These are phyloP conservation scores for Camelina laxa DNA, from an alignment of 345 rosid genomes.

Conservation along the genomic window DNA sequence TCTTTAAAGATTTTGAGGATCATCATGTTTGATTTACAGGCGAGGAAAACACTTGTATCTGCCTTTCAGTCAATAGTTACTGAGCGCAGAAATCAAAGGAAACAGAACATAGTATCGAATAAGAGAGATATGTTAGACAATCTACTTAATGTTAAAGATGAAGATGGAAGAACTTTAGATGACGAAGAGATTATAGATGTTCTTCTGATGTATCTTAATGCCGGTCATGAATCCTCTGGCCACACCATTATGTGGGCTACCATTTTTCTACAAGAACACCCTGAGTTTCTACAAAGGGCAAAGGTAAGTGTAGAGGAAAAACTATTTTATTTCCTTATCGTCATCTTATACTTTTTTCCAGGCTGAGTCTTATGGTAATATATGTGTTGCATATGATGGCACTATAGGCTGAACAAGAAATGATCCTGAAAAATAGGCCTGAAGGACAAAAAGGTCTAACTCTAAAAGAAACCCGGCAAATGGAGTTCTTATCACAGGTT, in stretches of 20 bases:
- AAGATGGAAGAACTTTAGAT: constrained; percentile 62
- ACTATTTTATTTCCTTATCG: neutral
- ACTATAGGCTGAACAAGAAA: constrained; percentile 70
- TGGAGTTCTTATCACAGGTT: constrained; percentile 57
- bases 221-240: constrained; percentile 95
- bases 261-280: constrained; percentile 55
- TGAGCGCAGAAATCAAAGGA: constrained; percentile 58
- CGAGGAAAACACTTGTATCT: constrained; percentile 52
- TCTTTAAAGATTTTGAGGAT: neutral
- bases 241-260: constrained; percentile 90
- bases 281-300: constrained; percentile 55
- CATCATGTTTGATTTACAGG: constrained; percentile 37
- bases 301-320: constrained; percentile 44
- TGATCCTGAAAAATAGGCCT: constrained; percentile 54
- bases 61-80: constrained; percentile 54
- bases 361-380: neutral
- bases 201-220: constrained; percentile 85
- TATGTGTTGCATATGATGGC: neutral
- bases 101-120: constrained; percentile 27
- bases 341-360: neutral
- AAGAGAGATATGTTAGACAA: constrained; percentile 86
- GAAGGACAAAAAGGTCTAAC: constrained; percentile 58
- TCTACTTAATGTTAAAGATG: constrained; percentile 69
- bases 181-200: constrained; percentile 85
- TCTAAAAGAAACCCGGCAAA: constrained; percentile 68